Evolutionary conservation across 2,329 filamentous ascomycete species (phyloP), one percentile per base, ranked within the genome.

Genomic region (Phialophora macrospora): DNA sequence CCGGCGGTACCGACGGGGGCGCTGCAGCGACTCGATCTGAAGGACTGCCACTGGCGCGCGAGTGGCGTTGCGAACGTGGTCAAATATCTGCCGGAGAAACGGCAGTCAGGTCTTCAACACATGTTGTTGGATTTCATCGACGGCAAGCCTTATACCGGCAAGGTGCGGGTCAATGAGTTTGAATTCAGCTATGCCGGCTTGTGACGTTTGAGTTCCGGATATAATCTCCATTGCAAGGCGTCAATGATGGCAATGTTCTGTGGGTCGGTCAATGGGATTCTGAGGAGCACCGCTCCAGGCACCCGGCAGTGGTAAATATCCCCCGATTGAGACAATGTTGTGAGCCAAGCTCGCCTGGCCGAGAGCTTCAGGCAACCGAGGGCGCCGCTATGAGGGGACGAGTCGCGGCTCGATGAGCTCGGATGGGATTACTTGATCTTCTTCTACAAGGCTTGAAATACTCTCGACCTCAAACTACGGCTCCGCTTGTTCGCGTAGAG

Each of bases 11-110:
- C 28, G 24, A 26, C 26, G 28, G 30, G 63, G 24, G 49, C 58
- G 1, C 41, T 67, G 26, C 48, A 64, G 30, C 32, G n/a, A 6
- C 55, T 67, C 26, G 55, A 65, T 26, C 41, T 67, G 32, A 48
- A 54, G 28, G 57, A 60, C 38, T 64, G 62, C 51, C 65, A 67
- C 28, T 67, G 62, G 65, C 58, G 62, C 14, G 62, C 62, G 26
- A 65, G 62, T 56, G 65, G 56, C 7, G 57, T 64, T 41, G 65
- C 65, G 5, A 67, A 67, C 28, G 46, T 65, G 12, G 58, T 65
- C 46, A 67, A 67, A 34, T 67, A 67, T 52, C 55, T 65, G 34
- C 62, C 65, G 32, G 54, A 52, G 22, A 52, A n/a, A 5, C 52
- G 65, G 48, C 65, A 62, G 22, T 20, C 44, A n/a, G 51, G 46